Base-by-base conservation (phyloP, 2,329 filamentous ascomycete species). In the Penicillium sp. region DNA sequence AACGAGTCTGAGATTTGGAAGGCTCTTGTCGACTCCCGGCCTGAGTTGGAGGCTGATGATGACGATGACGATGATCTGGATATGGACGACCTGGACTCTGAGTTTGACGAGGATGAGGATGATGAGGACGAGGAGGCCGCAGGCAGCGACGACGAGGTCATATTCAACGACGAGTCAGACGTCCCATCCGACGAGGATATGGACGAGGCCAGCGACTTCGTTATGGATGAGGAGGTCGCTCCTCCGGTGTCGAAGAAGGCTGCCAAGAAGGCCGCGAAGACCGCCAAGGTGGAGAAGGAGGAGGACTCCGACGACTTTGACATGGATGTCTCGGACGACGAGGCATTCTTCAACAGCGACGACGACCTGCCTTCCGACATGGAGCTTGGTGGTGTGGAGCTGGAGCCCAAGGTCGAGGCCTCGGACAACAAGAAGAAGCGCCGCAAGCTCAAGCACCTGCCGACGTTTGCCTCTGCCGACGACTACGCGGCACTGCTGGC, bases 391-490 rank as follows among this genome's bases (percentile, higher is more conserved):
- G 76, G 78, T 42, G 78, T 79, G 56, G 82, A 81, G 38, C 61
- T 79, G 13, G 68, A 76, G 50, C 81, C 81, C 42, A 75, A 78
- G 61, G 66, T 75, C 45, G 81, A 81, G 53, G 74, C 78, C 24
- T 78, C 81, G 24, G 76, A 76, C 17, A 76, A 78, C 68, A 85
- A 87, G 75, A 85, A 87, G 75, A 91, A 91, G 81, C 89, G 86
- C 81, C 92, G 89, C 84, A 92, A 92, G 81, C 83, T 98, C 77
- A 97, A 93, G 85, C 88, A 88, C 66, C 82, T 99, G 69, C 95
- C 95, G 7, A 96, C 88, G 38, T 99, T 99, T 81, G 95, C 96
- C 22, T 96, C 92, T 35, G 90, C 86, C 35, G 95, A 98, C 58
- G 95, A 98, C 76, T 99, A 98, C 78, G 94, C 93, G 17, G 91